These are phyloP conservation scores for Rhynchospora tenuis DNA, from an alignment of 176 grass and related monocot species.

Conservation along the genomic window DNA sequence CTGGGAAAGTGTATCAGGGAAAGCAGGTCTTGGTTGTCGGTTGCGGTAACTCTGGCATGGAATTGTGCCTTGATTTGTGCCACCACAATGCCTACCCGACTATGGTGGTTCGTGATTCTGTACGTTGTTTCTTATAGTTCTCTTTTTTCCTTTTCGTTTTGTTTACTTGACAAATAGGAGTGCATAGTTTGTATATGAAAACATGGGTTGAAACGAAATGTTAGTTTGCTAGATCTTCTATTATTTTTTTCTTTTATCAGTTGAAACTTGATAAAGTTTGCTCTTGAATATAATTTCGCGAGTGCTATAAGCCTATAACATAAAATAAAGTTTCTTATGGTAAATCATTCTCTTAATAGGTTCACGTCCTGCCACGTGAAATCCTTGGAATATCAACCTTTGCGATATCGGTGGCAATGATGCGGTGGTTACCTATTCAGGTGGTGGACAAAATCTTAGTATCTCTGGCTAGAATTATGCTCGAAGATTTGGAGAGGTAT, in stretches of 20 bases:
- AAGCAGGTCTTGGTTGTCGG: conserved; percentile 43
- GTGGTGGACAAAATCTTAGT: conserved; percentile 34
- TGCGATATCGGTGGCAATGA: conserved; percentile 26
- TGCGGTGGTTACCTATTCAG: conserved; percentile 35
- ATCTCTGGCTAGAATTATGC: conserved; percentile 20
- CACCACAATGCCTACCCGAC: conserved; percentile 36
- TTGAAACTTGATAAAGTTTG: not conserved
- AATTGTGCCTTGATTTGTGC: conserved; percentile 46
- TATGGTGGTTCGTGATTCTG: conserved; percentile 40
- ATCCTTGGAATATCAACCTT: conserved; percentile 39
- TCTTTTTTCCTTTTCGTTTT: not conserved
- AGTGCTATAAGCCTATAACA: not conserved
- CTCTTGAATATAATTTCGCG: not conserved
- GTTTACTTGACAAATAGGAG: not conserved
- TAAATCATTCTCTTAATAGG: conserved; percentile 16
- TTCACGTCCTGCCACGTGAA: conserved; percentile 38
- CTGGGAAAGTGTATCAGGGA: conserved; percentile 33
- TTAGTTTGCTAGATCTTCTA: not conserved
- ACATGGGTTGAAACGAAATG: not conserved
- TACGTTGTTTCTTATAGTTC: not conserved
- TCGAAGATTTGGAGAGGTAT: conserved; percentile 27
- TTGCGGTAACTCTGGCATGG: conserved; percentile 48
- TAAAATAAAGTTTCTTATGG: not conserved
- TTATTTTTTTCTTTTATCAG: not conserved
- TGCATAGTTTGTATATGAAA: not conserved